phyloP scores from a whole-genome alignment of 2,329 filamentous ascomycete species.

The Botrytis pseudocinerea region DNA sequence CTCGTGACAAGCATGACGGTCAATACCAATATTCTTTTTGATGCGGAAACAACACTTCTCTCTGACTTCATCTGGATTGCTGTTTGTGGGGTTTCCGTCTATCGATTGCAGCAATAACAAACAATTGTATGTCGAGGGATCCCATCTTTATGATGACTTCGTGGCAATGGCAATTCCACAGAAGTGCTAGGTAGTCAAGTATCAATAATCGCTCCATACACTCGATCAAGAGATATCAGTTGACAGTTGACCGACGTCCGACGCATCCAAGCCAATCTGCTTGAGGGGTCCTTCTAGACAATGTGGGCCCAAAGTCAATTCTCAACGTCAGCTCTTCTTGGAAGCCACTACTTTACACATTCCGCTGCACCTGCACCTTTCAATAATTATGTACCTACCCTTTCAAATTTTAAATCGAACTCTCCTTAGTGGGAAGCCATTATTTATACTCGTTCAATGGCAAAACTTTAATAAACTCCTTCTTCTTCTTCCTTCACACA shows the following conservation, averaged over 20 bases:
- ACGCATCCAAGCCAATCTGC: not conserved
- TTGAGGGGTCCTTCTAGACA: not conserved
- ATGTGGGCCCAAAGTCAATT: slow-evolving; percentile 4
- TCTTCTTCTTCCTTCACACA: not conserved
- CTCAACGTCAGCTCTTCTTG: slow-evolving; percentile 19
- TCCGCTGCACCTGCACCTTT: slow-evolving; percentile 12
- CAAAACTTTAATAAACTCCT: not conserved
- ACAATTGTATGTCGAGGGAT: not conserved
- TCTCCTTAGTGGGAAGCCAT: not conserved
- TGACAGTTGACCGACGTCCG: not conserved
- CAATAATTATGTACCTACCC: not conserved
- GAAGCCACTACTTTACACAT: slow-evolving; percentile 11
- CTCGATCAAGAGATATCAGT: not conserved
- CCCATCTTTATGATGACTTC: not conserved
- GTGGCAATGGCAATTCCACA: not conserved
- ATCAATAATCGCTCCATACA: not conserved
- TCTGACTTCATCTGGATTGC: not conserved
- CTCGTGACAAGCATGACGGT: slow-evolving; percentile 7
- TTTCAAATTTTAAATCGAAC: not conserved
- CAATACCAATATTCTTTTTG: slow-evolving; percentile 4
- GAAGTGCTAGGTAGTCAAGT: not conserved
- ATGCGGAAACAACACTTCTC: slow-evolving; percentile 15
- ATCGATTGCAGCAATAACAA: not conserved
- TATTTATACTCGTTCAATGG: not conserved
- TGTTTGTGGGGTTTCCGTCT: not conserved